Percentiles rank a stretch among this genome's conserved stretches.
These are phyloP conservation scores for Diphasiastrum complanatum DNA, from an alignment of 83 land plant genomes.

Conservation along the genomic window DNA sequence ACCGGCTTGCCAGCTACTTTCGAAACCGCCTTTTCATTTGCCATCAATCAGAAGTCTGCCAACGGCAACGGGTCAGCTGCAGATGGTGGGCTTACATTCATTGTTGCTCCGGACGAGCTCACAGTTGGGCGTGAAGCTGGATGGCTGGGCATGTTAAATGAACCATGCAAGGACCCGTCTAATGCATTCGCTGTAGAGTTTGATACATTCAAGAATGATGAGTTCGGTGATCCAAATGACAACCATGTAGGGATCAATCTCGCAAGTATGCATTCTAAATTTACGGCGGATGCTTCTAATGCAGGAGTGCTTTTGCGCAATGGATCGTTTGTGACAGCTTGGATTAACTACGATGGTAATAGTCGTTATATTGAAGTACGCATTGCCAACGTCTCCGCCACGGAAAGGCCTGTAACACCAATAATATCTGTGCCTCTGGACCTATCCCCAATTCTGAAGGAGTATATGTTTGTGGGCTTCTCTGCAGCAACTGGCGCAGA, in stretches of 20 bases:
- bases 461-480: conserved; percentile 26
- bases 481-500: background rate
- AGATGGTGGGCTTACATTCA: conserved; percentile 5
- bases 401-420: conserved; percentile 8
- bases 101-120: conserved; percentile 7
- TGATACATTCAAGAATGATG: conserved; percentile 37
- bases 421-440: conserved; percentile 8
- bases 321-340: conserved; percentile 21
- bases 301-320: conserved; percentile 7
- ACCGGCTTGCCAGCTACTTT: conserved; percentile 11
- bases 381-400: conserved; percentile 1
- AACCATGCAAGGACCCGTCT: background rate
- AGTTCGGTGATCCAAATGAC: conserved; percentile 36
- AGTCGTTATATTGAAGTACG: conserved; percentile 14
- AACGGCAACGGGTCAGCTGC: background rate
- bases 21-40: conserved; percentile 11
- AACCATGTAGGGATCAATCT: conserved; percentile 51
- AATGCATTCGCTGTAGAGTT: conserved; percentile 42
- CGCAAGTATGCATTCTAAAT: conserved; percentile 28
- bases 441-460: conserved; percentile 9
- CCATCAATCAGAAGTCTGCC: background rate
- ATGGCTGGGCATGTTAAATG: conserved; percentile 10
- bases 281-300: conserved; percentile 19
- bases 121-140: conserved; percentile 8
- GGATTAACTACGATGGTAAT: conserved; percentile 32